Evolutionary conservation across 768 basidiomycete genomes (phyloP), one percentile per base, ranked within the genome.

Genomic region (Auricularia sp.): DNA sequence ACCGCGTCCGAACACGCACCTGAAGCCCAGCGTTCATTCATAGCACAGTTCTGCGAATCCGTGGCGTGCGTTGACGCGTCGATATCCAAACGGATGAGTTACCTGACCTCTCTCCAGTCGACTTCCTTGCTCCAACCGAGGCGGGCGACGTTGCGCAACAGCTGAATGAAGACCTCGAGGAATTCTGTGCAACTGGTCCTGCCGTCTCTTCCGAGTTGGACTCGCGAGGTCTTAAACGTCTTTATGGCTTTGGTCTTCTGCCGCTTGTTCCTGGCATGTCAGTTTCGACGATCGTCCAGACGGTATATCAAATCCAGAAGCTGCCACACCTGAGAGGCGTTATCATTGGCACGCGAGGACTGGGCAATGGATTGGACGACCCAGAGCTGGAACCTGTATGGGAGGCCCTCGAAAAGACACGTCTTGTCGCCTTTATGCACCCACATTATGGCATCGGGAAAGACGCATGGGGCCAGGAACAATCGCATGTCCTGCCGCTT

Each of bases 401-500:
- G 90, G 81, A 79, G n/a, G 88, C 89, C 16, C 81, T 94, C 47
- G 85, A 86, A 64, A 76, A 81, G 54, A 80, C 85, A 1, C 83
- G 82, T 2, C 81, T 95, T 8, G 87, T 91, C 24, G 83, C 89
- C 24, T 94, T 94, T 77, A 73, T 94, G 36, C 92, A 93, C 69
- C 92, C 91, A 7, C 92, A 94, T 73, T 94, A 94, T 71, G 90
- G 90, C 11, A 83, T 94, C 29, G 87, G 87, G 69, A 75, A 76
- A n/a, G 81, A 81, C 56, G 84, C 83, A 3, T 94, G 89, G 82
- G 92, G 92, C 1, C 83, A 79, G 66, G 82, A 86, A 51, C 94
- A 94, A 68, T 93, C 93, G 0, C 93, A 94, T 68, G 93, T 93
- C 45, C 83, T 95, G 35, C 89, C 92, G 2, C 82, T 94, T 62